These are phyloP conservation scores for Fusarium ramigenum DNA, from an alignment of 2,329 filamentous ascomycete species.

Conservation along the genomic window DNA sequence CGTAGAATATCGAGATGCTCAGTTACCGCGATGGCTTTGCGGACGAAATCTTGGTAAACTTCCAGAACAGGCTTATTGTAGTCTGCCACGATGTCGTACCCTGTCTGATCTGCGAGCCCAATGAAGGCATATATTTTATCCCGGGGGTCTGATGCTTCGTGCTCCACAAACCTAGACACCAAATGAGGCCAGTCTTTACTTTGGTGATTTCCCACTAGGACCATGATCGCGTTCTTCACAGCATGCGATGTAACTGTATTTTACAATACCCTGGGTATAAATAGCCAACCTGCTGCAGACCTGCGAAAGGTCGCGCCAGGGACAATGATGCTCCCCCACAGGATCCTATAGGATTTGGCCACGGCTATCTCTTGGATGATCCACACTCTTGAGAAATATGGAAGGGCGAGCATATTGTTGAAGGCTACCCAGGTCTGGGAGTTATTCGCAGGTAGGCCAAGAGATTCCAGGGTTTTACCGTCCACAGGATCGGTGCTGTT, in stretches of 20 bases:
- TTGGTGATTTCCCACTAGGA: fast-evolving
- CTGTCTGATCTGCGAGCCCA: neutral
- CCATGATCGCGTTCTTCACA: neutral
- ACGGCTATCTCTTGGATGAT: neutral
- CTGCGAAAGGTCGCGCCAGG: fast-evolving
- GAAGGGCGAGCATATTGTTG: neutral
- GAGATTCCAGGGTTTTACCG: neutral
- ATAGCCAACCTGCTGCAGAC: fast-evolving
- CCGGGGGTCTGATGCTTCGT: neutral
- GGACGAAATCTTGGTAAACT: neutral
- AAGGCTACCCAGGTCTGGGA: neutral
- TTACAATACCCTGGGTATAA: neutral
- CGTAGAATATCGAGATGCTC: neutral
- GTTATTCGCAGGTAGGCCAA: neutral
- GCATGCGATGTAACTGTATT: fast-evolving
- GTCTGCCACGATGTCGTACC: neutral
- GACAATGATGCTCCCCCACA: neutral
- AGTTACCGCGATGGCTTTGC: fast-evolving
- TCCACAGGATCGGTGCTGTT: too few species aligned
- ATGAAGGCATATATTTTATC: neutral
- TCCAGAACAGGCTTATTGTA: neutral
- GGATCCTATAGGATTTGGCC: neutral
- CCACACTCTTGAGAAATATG: neutral
- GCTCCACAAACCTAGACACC: fast-evolving
- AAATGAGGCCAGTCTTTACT: neutral